Conservation (phyloP, 805 yeast genomes). For the Yarrowia sp. region DNA sequence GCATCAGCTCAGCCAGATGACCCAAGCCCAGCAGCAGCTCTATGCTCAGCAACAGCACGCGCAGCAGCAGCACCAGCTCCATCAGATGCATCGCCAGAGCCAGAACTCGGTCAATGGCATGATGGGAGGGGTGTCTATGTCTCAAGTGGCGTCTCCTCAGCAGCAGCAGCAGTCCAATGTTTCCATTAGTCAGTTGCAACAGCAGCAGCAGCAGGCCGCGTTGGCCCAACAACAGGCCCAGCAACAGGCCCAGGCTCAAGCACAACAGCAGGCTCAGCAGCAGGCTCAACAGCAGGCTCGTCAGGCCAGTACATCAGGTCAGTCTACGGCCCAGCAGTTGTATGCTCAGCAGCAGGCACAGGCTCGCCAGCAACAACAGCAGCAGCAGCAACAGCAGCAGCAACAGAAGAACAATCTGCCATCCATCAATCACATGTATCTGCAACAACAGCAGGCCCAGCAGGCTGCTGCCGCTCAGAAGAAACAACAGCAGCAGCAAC, state of each 20-base stretch:
- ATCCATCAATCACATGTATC: not conserved
- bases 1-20: not conserved
- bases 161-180: not conserved
- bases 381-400: constrained; percentile 23
- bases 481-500: not conserved
- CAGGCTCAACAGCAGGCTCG: not conserved
- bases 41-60: not conserved
- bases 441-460: constrained; percentile 12
- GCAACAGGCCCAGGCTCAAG: constrained; percentile 14
- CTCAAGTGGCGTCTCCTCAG: constrained; percentile 12
- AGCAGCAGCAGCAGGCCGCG: constrained; percentile 27
- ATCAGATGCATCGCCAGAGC: not conserved
- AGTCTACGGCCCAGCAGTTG: not conserved
- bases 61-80: constrained; percentile 16
- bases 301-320: not conserved
- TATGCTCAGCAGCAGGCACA: not conserved
- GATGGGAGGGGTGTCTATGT: constrained; percentile 13
- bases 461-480: not conserved
- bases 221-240: constrained; percentile 28
- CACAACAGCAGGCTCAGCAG: constrained; percentile 26
- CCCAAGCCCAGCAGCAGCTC: not conserved
- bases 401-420: constrained; percentile 22
- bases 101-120: constrained; percentile 2
- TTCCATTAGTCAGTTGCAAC: constrained; percentile 6
- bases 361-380: not conserved